A percentile compares a stretch with the other conserved stretches of the same genome.
phyloP scores from a whole-genome alignment of 768 basidiomycete genomes.

The Boletales sp. region DNA sequence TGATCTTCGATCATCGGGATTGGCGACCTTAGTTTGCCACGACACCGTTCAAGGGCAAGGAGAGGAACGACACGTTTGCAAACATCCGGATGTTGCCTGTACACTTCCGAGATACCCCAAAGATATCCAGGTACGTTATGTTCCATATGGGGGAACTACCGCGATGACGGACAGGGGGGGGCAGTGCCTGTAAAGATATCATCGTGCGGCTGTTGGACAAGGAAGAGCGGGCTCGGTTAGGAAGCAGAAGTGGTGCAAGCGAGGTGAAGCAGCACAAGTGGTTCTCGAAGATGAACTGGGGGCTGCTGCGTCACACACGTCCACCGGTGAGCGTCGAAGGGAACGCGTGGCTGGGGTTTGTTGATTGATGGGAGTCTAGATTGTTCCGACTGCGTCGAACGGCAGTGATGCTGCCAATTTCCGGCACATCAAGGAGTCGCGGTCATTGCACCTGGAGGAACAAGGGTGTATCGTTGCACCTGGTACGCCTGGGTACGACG shows the following conservation, averaged over 20 bases:
- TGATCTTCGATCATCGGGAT: constrained; percentile 20
- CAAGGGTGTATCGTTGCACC: constrained; percentile 38
- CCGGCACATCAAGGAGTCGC: constrained; percentile 86
- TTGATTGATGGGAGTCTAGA: constrained; percentile 47
- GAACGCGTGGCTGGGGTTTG: no score
- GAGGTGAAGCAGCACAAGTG: constrained; percentile 99
- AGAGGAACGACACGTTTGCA: constrained; percentile 92
- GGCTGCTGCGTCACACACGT: constrained; percentile 83
- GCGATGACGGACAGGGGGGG: constrained; percentile 5
- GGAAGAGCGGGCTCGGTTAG: constrained; percentile 82
- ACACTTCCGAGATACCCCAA: constrained; percentile 81
- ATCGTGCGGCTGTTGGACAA: constrained; percentile 88
- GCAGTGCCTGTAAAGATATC: constrained; percentile 84
- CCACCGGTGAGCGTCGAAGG: constrained; percentile 66
- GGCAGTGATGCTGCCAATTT: constrained; percentile 86
- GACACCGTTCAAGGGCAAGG: constrained; percentile 96
- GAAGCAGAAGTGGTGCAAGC: constrained; percentile 91
- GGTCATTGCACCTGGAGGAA: constrained; percentile 85
- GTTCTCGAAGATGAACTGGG: constrained; percentile 97
- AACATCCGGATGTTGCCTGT: constrained; percentile 90
- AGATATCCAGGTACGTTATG: constrained; percentile 63
- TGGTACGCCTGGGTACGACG: constrained; percentile 41
- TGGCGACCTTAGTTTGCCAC: constrained; percentile 76
- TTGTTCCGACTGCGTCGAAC: constrained; percentile 70
- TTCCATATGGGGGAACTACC: background rate